phyloP scores from a whole-genome alignment of 208 protist genomes.

The Trypanosoma caninum region DNA sequence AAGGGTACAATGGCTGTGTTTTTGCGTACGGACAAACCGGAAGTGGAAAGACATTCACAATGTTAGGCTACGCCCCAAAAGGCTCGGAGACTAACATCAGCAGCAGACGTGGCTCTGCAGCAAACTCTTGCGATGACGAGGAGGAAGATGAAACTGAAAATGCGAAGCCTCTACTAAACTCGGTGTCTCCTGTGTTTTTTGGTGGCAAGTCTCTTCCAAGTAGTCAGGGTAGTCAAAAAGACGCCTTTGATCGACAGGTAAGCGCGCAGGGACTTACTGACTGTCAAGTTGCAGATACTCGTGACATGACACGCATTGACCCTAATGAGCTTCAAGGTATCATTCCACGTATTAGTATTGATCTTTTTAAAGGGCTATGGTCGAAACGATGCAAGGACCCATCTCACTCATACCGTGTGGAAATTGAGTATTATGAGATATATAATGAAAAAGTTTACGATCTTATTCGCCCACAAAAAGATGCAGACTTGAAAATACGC shows the following conservation, averaged over 20 bases:
- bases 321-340: constrained; percentile 49
- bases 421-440: constrained; percentile 86
- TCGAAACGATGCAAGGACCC: constrained; percentile 52
- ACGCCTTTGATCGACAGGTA: constrained; percentile 4
- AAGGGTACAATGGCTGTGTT: constrained; percentile 53
- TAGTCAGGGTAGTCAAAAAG: constrained; percentile 4
- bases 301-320: constrained; percentile 3
- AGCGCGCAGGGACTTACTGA: neutral
- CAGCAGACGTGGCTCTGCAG: neutral
- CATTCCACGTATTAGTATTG: constrained; percentile 64
- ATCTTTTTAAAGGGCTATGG: constrained; percentile 60
- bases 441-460: constrained; percentile 93
- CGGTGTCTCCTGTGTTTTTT: neutral
- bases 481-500: constrained; percentile 67
- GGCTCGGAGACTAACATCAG: constrained; percentile 7
- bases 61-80: constrained; percentile 59
- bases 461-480: constrained; percentile 33
- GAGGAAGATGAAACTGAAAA: constrained; percentile 16
- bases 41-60: constrained; percentile 62
- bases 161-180: neutral
- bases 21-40: constrained; percentile 62
- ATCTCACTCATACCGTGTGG: constrained; percentile 69
- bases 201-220: neutral
- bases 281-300: neutral
- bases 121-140: neutral